Conservation (phyloP, 768 basidiomycete genomes). For the Tubosaeta sp. region DNA sequence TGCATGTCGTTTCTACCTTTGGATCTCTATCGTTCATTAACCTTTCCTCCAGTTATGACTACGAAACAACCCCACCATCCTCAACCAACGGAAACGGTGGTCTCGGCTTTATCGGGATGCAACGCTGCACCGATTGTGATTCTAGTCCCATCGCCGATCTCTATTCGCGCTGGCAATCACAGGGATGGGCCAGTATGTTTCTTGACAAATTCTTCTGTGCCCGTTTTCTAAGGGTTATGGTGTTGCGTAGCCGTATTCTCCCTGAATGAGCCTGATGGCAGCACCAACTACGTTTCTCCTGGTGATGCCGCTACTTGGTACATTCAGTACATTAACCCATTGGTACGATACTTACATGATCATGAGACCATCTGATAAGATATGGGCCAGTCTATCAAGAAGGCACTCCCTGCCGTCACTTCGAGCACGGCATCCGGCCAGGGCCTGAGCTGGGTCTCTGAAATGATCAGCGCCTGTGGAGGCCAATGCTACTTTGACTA, state of each 20-base stretch:
- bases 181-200: slow-evolving; percentile 31
- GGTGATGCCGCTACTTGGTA: slow-evolving; percentile 34
- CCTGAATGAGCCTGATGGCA: slow-evolving; percentile 34
- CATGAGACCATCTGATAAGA: background rate
- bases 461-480: slow-evolving; percentile 33
- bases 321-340: slow-evolving; percentile 33
- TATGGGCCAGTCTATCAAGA: slow-evolving; percentile 30
- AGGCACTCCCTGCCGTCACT: slow-evolving; percentile 36
- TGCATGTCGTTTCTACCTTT: slow-evolving; percentile 17
- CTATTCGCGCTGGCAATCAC: slow-evolving; percentile 28
- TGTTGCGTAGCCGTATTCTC: slow-evolving; percentile 27
- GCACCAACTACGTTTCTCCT: slow-evolving; percentile 25
- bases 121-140: slow-evolving; percentile 34
- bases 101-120: slow-evolving; percentile 38
- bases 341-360: slow-evolving; percentile 22
- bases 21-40: background rate
- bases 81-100: slow-evolving; percentile 36
- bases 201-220: background rate
- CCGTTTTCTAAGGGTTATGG: background rate
- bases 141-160: slow-evolving; percentile 34
- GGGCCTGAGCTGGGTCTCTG: slow-evolving; percentile 33
- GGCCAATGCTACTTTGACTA: slow-evolving; percentile 35
- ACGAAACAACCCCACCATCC: slow-evolving; percentile 32
- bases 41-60: slow-evolving; percentile 23
- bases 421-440: slow-evolving; percentile 30